Conservation (phyloP, 2,329 filamentous ascomycete genomes). For the Thyridium curvatum region DNA sequence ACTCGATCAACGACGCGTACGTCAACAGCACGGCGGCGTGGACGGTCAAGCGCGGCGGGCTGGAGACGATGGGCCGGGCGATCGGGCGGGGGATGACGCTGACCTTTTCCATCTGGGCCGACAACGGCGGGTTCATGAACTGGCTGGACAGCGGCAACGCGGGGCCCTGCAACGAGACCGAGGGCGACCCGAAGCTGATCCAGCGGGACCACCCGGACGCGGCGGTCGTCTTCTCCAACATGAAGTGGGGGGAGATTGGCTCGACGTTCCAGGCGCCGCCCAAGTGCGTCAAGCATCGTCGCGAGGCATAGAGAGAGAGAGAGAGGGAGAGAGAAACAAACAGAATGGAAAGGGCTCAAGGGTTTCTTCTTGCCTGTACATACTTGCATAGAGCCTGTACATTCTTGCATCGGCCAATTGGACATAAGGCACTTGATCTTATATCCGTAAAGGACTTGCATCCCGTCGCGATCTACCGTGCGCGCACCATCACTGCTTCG, state of each 20-base stretch:
- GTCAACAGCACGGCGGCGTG: no score
- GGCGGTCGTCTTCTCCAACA: conserved; percentile 47
- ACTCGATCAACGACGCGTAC: no score
- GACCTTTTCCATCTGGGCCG: conserved; percentile 42
- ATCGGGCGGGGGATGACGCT: conserved; percentile 31
- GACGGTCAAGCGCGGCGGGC: conserved; percentile 24
- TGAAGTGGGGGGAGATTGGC: conserved; percentile 55
- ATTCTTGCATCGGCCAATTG: no score
- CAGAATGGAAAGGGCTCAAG: no score
- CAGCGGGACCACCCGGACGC: conserved; percentile 37
- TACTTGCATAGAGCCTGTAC: no score
- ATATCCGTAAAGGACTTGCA: no score
- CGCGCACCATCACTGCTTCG: no score
- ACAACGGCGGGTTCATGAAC: conserved; percentile 37
- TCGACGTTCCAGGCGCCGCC: conserved; percentile 32
- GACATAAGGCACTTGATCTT: no score
- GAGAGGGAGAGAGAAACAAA: no score
- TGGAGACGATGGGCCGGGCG: conserved; percentile 8
- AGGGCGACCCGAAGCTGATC: conserved; percentile 45
- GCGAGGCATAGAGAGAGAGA: no score
- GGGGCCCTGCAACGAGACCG: conserved; percentile 45
- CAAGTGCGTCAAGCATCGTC: background rate
- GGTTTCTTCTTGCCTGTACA: no score
- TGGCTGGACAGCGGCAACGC: conserved; percentile 40
- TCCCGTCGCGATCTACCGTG: no score